Evolutionary conservation across 2,329 filamentous ascomycete species (phyloP).

Genomic region (Trichoderma gracile): DNA sequence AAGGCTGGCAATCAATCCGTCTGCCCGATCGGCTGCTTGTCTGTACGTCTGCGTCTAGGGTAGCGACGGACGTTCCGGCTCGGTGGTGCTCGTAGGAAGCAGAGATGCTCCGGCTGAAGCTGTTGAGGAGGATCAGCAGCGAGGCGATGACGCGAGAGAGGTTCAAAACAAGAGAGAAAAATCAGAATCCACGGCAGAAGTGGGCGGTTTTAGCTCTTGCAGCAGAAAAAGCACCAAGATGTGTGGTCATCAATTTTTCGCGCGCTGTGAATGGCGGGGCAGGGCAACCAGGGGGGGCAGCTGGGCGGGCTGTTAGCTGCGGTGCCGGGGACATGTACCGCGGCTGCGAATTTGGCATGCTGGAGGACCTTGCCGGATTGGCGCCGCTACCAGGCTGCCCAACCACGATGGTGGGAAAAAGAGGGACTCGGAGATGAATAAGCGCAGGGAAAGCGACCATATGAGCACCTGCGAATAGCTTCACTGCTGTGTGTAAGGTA

Average conservation of each 20-base stretch:
- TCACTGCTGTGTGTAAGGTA: too few species aligned
- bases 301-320: slow-evolving; percentile 13
- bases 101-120: slow-evolving; percentile 6
- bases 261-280: slow-evolving; percentile 42
- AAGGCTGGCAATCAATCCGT: slow-evolving; percentile 27
- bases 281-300: slow-evolving; percentile 26
- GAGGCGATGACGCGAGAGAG: background rate
- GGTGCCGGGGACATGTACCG: background rate
- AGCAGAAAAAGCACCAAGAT: slow-evolving; percentile 22
- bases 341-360: background rate
- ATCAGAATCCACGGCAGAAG: slow-evolving; percentile 26
- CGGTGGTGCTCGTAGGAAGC: background rate
- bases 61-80: slow-evolving; percentile 8
- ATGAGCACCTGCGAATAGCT: too few species aligned
- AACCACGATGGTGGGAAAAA: too few species aligned
- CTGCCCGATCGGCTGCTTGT: too few species aligned
- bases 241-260: slow-evolving; percentile 46
- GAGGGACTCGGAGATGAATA: too few species aligned
- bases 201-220: slow-evolving; percentile 25
- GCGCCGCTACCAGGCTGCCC: background rate
- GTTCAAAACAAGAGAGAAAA: slow-evolving; percentile 20
- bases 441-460: too few species aligned
- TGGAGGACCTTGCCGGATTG: background rate
- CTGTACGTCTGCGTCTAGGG: slow-evolving; percentile 2
- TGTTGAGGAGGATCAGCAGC: slow-evolving; percentile 18